Percentiles rank a stretch among this genome's conserved stretches.
Conservation (phyloP, 768 basidiomycete genomes). For the Mycena alexandri region DNA sequence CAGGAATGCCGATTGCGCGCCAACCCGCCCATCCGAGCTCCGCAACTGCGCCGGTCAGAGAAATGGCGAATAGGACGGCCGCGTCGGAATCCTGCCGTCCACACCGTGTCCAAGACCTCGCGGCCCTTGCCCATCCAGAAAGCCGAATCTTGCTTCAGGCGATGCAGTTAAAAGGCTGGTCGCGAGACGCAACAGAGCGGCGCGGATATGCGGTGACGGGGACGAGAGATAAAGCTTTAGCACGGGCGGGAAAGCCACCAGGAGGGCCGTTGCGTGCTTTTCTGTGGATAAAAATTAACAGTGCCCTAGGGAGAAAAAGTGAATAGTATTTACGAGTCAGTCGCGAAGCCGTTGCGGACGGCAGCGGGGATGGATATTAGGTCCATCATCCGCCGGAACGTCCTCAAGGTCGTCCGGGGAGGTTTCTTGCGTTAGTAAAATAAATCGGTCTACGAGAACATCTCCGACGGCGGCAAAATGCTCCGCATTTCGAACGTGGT, state of each 20-base stretch:
- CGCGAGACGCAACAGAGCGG: slow-evolving; percentile 54
- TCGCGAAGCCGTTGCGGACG: slow-evolving; percentile 80
- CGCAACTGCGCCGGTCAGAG: slow-evolving; percentile 71
- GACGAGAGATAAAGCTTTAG: slow-evolving; percentile 40
- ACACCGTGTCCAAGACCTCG: slow-evolving; percentile 66
- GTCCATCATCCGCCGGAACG: slow-evolving; percentile 66
- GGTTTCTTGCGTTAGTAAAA: slow-evolving; percentile 38
- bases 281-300: slow-evolving; percentile 41
- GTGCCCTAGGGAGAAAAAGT: slow-evolving; percentile 6
- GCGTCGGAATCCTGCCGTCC: slow-evolving; percentile 46
- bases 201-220: slow-evolving; percentile 41
- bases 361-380: slow-evolving; percentile 68
- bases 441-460: slow-evolving; percentile 59
- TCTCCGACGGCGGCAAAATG: slow-evolving; percentile 72
- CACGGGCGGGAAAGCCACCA: slow-evolving; percentile 47
- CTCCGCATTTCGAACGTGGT: slow-evolving; percentile 81
- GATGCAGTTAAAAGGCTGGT: slow-evolving; percentile 55
- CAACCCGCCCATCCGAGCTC: slow-evolving; percentile 83
- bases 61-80: slow-evolving; percentile 58
- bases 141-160: slow-evolving; percentile 53
- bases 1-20: slow-evolving; percentile 75
- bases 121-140: slow-evolving; percentile 68
- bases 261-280: slow-evolving; percentile 51
- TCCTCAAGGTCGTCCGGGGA: slow-evolving; percentile 49
- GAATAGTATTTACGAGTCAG: slow-evolving; percentile 62